Evolutionary conservation across 805 yeast species (phyloP), one percentile per base, ranked within the genome.

Genomic region (Wickerhamomyces chambardii): DNA sequence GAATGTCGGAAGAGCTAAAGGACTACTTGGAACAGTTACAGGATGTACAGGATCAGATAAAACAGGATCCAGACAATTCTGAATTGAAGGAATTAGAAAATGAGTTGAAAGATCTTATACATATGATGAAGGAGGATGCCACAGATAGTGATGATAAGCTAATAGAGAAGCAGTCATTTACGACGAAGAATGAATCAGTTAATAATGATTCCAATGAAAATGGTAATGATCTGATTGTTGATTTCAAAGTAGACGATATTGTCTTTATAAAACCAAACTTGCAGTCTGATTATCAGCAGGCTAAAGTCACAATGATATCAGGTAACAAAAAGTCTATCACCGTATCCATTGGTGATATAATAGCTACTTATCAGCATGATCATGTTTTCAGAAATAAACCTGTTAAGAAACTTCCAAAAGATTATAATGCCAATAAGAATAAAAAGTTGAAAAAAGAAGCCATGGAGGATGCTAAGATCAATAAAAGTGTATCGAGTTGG

Each of bases 401-500:
- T 9, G 24, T 21, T 21, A 36, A 33, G 21, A 32, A 39, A 17
- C n/a, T 31, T 14, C n/a, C 12, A n/a, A 15, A 31, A 2, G 34
- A 36, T 4, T 29, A 31, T 18, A 29, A 38, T 17, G 36, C 15
- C 16, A 12, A 7, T 15, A 22, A 18, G 15, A 25, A 36, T 4
- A 38, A 38, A 29, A 33, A 34, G 30, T 29, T 41, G 28, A 35
- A 33, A n/a, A 38, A 41, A 22, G 35, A 32, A 12, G 36, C 35
- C 15, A 32, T 34, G 22, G 37, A 43, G 15, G 46, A 39, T n/a
- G 24, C 37, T 22, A 33, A 15, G 6, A 19, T 46, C 10, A 33
- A 38, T 29, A 41, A 38, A 19, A 36, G 38, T 36, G 49, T 39
- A 6, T 34, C 40, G 25, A 43, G 36, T 30, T 46, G 51, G 51